Evolutionary conservation across 208 protist genomes (phyloP), one percentile per base, ranked within the genome.

Genomic region (Trypanosomatidae sp.): DNA sequence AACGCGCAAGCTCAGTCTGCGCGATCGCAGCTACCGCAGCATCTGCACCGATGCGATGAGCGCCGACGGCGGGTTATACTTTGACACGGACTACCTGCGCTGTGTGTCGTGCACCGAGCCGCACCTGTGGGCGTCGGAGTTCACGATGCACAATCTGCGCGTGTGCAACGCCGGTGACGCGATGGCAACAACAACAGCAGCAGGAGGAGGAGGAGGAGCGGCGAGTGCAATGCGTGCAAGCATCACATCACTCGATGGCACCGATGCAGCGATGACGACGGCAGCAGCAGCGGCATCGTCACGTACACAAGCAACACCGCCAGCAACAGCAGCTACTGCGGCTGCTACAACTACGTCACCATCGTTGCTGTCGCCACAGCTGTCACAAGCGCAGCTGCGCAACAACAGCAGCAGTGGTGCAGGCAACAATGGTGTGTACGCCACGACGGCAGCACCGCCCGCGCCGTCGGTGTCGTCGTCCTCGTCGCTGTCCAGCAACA

Each of bases 1-100:
- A 1, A 30, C 41, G 7, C 67, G 73, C 8, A 43, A 66, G 19
- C 55, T 93, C 10, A 78, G 61, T 52, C 54, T 93, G 21, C 47
- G 53, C 16, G 74, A 87, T 46, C 80, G 67, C n/a, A 66, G 71
- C 5, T 90, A 88, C 50, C 61, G 65, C 20, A 78, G 77, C 50
- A 20, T 54, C n/a, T 88, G 75, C 54, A 15, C 42, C 10, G 79
- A 80, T 39, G 79, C 89, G 3, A 83, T 86, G 64, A 93, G 73
- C 53, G 47, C 62, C 19, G 84, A 93, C 45, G 77, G 79, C 25
- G 63, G 67, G 2, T 43, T 93, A 5, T 75, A 76, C 33, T 93
- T 93, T 54, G 71, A 93, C 52, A 62, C 60, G 1, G 37, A 54
- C 1, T 93, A 88, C 61, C 59, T 70, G 22, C 84, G 76, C 38